Conservation (phyloP, 1,139 yeast genomes). For the Hansenula sp. region DNA sequence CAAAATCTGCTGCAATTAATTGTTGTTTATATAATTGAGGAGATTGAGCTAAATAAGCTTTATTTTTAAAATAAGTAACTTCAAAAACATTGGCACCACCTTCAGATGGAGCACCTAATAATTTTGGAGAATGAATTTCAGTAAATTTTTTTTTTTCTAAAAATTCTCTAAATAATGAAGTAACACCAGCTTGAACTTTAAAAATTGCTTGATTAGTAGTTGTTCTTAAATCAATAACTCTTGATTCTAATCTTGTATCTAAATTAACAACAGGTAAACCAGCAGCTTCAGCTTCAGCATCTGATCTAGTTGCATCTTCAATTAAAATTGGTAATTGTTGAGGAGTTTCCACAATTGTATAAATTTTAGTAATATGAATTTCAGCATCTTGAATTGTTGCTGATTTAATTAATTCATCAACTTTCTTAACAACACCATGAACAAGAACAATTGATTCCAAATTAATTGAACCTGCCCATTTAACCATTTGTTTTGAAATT, state of each 20-base stretch:
- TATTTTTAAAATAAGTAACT: conserved; percentile 85
- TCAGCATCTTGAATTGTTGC: conserved; percentile 92
- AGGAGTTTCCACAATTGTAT: conserved; percentile 82
- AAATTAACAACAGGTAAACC: conserved; percentile 92
- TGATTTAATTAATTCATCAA: conserved; percentile 82
- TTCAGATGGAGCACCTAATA: conserved; percentile 93
- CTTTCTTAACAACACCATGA: conserved; percentile 77
- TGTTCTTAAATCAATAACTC: conserved; percentile 95
- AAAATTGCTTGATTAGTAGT: conserved; percentile 96
- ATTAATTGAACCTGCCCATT: conserved; percentile 86
- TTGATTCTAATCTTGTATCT: conserved; percentile 91
- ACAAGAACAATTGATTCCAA: conserved; percentile 91
- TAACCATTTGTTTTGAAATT: conserved; percentile 92
- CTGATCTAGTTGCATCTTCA: conserved; percentile 95
- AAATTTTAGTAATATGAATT: conserved; percentile 69
- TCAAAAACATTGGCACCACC: conserved; percentile 98
- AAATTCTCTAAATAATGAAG: conserved; percentile 85
- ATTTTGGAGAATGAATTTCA: conserved; percentile 94
- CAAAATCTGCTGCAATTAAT: conserved; percentile 96
- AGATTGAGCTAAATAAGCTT: conserved; percentile 93
- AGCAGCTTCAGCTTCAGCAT: conserved; percentile 88
- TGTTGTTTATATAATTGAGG: conserved; percentile 98
- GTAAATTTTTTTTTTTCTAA: conserved; percentile 63
- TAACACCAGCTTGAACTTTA: conserved; percentile 87
- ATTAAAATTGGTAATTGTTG: conserved; percentile 88